Base-by-base conservation (phyloP, 371 early-diverging fungal genomes). In the Zychaea mexicana region DNA sequence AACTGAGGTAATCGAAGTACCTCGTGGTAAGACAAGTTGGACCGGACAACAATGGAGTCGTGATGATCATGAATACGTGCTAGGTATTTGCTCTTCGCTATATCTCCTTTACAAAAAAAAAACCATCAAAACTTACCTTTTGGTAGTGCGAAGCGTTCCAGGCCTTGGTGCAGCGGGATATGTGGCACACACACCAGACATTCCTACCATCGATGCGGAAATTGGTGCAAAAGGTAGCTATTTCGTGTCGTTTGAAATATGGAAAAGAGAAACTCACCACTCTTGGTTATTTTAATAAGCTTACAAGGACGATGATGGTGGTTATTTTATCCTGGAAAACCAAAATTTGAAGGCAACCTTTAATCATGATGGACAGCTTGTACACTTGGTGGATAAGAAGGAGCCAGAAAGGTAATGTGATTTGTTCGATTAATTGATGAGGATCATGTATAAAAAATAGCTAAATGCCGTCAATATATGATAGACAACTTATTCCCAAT, bases 281-380 rank as follows among this genome's bases (percentile, higher is more conserved):
- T 39, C 4, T 39, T 39, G 13, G 13, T n/a, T 31, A 45, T 28
- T 15, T 2, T 47, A 27, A 31, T 36, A 60, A 84, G 85, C 79
- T 0, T 79, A 74, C 33, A 22, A 58, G 0, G 60, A 73, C 4
- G 67, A 62, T 21, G 24, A 68, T 7, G 42, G 42, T 24, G 83
- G 81, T 10, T 38, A 66, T 12, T 74, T 82, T 19, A 75, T 91
- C 1, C 70, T 98, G 56, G 91, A 92, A 57, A 98, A 96, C 69
- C 61, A 62, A 27, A 85, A 77, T 61, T 68, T 96, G 19, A 67
- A 71, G 15, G 94, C 89, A 0, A 81, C 65, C 3, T 88, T 98
- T 64, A 87, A 92, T 71, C 24, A 66, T 4, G 73, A 84, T 33
- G 97, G 97, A 6, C 90, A 88, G 3, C 73, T 98, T 3, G 65